Base-by-base conservation (phyloP, 371 early-diverging fungal genomes). In the Saksenaea vasiformis region DNA sequence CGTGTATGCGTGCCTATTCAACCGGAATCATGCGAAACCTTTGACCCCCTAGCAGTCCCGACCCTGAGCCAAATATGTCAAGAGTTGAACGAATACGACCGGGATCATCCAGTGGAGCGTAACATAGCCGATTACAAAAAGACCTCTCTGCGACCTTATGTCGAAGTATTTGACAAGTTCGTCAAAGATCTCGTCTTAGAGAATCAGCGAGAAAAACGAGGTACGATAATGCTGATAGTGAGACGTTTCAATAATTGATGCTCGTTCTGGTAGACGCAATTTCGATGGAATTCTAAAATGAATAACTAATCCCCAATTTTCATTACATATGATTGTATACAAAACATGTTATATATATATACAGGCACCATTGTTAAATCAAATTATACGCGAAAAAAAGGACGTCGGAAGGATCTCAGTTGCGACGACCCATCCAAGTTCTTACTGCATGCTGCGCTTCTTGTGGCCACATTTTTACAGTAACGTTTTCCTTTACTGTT, bases 1-100 rank as follows among this genome's bases (percentile, higher is more conserved):
- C 85, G 89, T 31, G 94, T 98, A 28, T 96, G 97, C 74, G 92
- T 97, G 3, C 98, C 98, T 0, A 94, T 99, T 58, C 80, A 87
- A 34, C 82, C 88, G 1, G 84, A 84, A 36, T 71, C 70, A 10
- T 93, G 93, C 67, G 93, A 94, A 37, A 61, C 74, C 0, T 97
- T 97, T 71, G 86, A 97, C 70, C 98, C 98, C 22, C 65, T 87
- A 2, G 65, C 65, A 5, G 93, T 90, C 5, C 98, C 98, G 0
- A 94, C 89, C 0, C 66, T 97, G 22, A 62, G 70, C 3, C 70
- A 78, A 37, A 71, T 97, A 14, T 73, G 86, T 24, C 63, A 80
- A 13, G 92, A 93, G 61, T 62, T 92, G 22, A 73, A 85, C 53
- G 69, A 65, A 15, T 77, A 75, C 26, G 75, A 79, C 62, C 60